Base-by-base conservation (phyloP, 2,329 filamentous ascomycete species). In the Arthroderma sp. region DNA sequence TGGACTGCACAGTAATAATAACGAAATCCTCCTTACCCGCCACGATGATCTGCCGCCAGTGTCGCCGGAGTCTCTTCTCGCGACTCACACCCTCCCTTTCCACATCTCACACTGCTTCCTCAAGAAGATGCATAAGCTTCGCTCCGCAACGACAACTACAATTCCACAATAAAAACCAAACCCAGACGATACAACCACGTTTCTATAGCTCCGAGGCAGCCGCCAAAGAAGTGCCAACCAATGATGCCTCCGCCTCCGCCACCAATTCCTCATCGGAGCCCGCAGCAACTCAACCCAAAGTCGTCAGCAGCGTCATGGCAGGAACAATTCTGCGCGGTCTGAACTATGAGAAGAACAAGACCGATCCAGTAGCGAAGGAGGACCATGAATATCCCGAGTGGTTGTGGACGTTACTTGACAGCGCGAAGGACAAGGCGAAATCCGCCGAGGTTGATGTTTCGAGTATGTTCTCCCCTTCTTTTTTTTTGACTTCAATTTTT, bases 381-480 rank as follows among this genome's bases (percentile, higher is more conserved):
- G 68, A 71, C 49, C 57, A 60, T 36, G 68, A 70, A 50, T 71
- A 71, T 50, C 68, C 68, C 9, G 62, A 68, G 9, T 71, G 68
- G 68, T 49, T 71, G 43, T 71, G 68, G 68, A 57, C 51, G 4
- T 52, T 71, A 46, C 50, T 69, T 47, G 64, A 66, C 42, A 56
- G 62, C 44, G 45, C 53, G n/a, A 58, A 55, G 45, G 61, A 59
- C 39, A 53, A 55, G 10, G 60, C 49, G 4, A 53, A 57, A 11
- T 60, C 61, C 42, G 61, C 67, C 34, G 66, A 68, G 6, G 46
- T 46, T 30, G 47, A 67, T 47, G 61, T 55, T 30, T 40, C 36
- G 29, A 15, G 51, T 53, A 46, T 15, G 51, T 46, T 36, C 38
- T 41, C 11, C 6, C 39, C 32, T 29, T 32, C 10, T 8, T 43